Conservation (phyloP, 1,139 yeast species). For the Pichia sp. region DNA sequence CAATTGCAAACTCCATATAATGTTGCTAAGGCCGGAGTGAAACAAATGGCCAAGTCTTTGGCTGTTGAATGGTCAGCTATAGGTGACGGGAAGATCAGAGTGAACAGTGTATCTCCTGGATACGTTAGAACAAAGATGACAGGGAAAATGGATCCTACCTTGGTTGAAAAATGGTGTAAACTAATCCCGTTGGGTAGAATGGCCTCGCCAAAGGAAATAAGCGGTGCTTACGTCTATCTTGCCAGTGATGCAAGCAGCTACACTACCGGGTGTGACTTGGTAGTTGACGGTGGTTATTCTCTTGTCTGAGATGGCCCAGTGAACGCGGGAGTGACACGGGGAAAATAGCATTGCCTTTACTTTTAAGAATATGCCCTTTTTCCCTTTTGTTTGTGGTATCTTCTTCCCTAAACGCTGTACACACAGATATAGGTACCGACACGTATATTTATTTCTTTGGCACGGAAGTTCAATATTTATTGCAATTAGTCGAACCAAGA, state of each 20-base stretch:
- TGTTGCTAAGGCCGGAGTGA: slow-evolving; percentile 56
- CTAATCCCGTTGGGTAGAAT: slow-evolving; percentile 81
- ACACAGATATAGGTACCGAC: neutral
- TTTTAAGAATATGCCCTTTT: neutral
- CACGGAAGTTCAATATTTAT: neutral
- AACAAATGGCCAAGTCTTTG: slow-evolving; percentile 49
- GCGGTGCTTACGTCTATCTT: slow-evolving; percentile 81
- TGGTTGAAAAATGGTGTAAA: slow-evolving; percentile 48
- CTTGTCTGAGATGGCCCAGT: slow-evolving; percentile 3
- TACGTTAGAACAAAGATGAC: slow-evolving; percentile 47
- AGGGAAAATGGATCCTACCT: slow-evolving; percentile 36
- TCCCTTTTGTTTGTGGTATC: neutral
- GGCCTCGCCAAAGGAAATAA: slow-evolving; percentile 70
- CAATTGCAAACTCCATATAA: slow-evolving; percentile 55
- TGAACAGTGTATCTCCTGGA: slow-evolving; percentile 55
- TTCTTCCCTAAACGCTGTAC: neutral
- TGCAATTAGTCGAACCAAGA: neutral
- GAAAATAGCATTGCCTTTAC: neutral
- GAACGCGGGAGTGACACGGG: neutral
- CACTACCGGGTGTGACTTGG: slow-evolving; percentile 78
- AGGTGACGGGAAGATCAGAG: slow-evolving; percentile 38
- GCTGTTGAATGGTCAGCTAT: slow-evolving; percentile 52
- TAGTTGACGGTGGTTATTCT: slow-evolving; percentile 83
- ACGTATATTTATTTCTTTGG: too few relatives aligned
- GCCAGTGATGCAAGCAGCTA: slow-evolving; percentile 84